Conservation (phyloP, 768 basidiomycete genomes). For the Suillus paluster region DNA sequence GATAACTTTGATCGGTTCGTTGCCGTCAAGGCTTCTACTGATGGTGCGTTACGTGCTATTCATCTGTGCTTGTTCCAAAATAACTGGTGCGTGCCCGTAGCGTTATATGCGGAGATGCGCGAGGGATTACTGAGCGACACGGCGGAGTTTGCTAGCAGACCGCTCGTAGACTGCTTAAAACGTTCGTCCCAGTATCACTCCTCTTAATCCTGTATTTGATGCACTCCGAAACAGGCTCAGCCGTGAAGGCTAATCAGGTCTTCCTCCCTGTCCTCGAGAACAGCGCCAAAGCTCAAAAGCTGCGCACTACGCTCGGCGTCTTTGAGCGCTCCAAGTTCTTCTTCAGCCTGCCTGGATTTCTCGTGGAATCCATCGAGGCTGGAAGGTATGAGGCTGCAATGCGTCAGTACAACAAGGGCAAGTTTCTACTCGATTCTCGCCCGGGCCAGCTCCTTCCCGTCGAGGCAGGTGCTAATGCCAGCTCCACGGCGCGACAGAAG, state of each 20-base stretch:
- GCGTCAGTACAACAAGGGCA: slow-evolving; percentile 97
- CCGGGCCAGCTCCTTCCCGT: slow-evolving; percentile 83
- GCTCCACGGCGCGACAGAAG: slow-evolving; percentile 79
- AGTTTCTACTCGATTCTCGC: slow-evolving; percentile 86
- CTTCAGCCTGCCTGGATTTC: slow-evolving; percentile 93
- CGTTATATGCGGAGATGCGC: slow-evolving; percentile 90
- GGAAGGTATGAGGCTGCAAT: slow-evolving; percentile 93
- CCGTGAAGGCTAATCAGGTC: slow-evolving; percentile 91
- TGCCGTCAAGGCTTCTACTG: slow-evolving; percentile 95
- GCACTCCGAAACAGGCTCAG: slow-evolving; percentile 61
- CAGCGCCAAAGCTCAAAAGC: slow-evolving; percentile 89
- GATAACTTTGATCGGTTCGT: slow-evolving; percentile 99
- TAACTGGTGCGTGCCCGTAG: slow-evolving; percentile 43
- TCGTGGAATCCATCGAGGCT: slow-evolving; percentile 87
- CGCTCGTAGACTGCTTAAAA: slow-evolving; percentile 84
- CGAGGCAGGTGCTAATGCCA: slow-evolving; percentile 60
- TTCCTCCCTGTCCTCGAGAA: slow-evolving; percentile 97
- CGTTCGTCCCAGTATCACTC: slow-evolving; percentile 47
- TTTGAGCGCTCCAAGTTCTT: slow-evolving; percentile 98
- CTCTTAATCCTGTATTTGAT: slow-evolving; percentile 11
- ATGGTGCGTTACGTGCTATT: slow-evolving; percentile 55
- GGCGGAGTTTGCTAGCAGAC: slow-evolving; percentile 82
- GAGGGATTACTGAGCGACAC: slow-evolving; percentile 79
- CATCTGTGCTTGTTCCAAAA: slow-evolving; percentile 7
- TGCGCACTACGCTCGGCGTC: slow-evolving; percentile 90